Percentiles rank a stretch among this genome's conserved stretches.
Evolutionary conservation across 83 land plant genomes (phyloP).

Genomic region (Picea engelmannii): DNA sequence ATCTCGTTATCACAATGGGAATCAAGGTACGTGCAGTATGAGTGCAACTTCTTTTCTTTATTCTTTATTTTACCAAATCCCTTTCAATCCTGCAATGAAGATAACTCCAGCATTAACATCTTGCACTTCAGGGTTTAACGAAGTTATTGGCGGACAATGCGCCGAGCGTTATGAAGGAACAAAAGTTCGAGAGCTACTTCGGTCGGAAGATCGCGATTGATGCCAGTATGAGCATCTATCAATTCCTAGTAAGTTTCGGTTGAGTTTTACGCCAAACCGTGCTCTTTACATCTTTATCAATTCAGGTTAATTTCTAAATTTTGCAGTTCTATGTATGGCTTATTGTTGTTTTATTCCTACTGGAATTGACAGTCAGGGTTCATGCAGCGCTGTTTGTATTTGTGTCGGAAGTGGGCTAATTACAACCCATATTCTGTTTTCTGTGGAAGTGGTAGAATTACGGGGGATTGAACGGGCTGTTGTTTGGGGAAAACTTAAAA

Average conservation of each 20-base stretch:
- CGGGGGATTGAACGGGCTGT: too few species aligned
- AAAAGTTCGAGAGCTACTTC: slow-evolving; percentile 89
- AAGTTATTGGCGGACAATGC: slow-evolving; percentile 96
- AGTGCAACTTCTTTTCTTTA: neutral
- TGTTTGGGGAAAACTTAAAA: too few species aligned
- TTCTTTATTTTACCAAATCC: neutral
- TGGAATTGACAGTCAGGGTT: too few species aligned
- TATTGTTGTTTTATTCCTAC: too few species aligned
- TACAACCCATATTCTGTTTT: too few species aligned
- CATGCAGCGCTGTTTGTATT: too few species aligned
- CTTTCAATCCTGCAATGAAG: neutral
- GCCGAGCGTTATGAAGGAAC: slow-evolving; percentile 77
- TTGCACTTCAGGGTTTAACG: slow-evolving; percentile 79
- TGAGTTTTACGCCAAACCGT: too few species aligned
- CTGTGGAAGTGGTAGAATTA: too few species aligned
- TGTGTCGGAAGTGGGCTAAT: too few species aligned
- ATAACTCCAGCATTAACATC: neutral
- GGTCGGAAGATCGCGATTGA: slow-evolving; percentile 93
- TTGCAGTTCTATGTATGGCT: too few species aligned
- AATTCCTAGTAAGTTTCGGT: slow-evolving; percentile 65
- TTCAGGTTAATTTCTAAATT: too few species aligned
- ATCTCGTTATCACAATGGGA: slow-evolving; percentile 12
- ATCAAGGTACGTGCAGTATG: slow-evolving; percentile 18
- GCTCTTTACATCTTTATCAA: too few species aligned
- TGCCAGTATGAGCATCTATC: slow-evolving; percentile 99